phyloP scores from a whole-genome alignment of 2,329 filamentous ascomycete species.

The Setomelanomma holmii region DNA sequence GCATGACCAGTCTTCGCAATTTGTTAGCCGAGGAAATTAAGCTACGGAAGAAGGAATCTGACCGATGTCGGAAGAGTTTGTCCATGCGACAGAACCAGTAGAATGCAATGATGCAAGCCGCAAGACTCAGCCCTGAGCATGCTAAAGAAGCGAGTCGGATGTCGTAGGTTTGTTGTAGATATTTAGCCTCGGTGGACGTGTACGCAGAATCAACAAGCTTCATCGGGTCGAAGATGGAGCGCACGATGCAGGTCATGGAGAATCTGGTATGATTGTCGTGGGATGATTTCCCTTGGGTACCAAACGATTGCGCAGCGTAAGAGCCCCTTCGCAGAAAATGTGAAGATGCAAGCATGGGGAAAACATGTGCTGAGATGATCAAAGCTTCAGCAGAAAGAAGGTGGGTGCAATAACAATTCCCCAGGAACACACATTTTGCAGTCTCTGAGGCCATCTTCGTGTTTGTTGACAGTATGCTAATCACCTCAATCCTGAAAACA shows the following conservation, averaged over 20 bases:
- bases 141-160: constrained; percentile 46
- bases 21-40: not conserved
- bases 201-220: constrained; percentile 5
- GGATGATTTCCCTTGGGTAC: too few relatives aligned
- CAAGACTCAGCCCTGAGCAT: constrained; percentile 60
- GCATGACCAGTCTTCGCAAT: constrained; percentile 69
- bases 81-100: constrained; percentile 80
- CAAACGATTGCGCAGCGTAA: too few relatives aligned
- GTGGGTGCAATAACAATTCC: not conserved
- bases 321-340: too few relatives aligned
- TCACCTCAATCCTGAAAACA: constrained; percentile 25
- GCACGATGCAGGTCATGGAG: too few relatives aligned
- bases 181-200: constrained; percentile 2
- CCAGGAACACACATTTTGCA: not conserved
- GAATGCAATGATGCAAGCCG: constrained; percentile 63
- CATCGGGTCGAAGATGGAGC: not conserved
- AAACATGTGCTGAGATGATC: too few relatives aligned
- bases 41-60: constrained; percentile 37
- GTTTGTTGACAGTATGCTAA: not conserved
- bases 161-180: constrained; percentile 25
- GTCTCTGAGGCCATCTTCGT: not conserved
- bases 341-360: too few relatives aligned
- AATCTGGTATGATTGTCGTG: too few relatives aligned
- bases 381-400: not conserved
- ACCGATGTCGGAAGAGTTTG: constrained; percentile 77